phyloP scores from a whole-genome alignment of 441 rosid genomes.

The Jatropha multifida region DNA sequence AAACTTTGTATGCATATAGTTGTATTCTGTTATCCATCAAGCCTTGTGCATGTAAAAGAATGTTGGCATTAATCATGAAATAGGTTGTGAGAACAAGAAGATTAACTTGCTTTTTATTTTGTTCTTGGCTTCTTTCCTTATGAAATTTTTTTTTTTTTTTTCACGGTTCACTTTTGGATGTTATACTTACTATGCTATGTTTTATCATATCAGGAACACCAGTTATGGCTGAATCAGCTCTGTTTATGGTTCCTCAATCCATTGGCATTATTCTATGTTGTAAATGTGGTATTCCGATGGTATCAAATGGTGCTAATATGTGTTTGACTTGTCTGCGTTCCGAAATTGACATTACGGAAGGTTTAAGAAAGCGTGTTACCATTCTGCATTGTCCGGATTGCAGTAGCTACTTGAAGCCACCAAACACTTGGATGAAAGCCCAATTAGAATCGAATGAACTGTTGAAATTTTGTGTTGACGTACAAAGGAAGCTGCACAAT shows the following conservation, averaged over 20 bases:
- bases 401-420: conserved; percentile 56
- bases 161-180: background rate
- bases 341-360: conserved; percentile 78
- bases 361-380: conserved; percentile 55
- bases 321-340: conserved; percentile 69
- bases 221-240: conserved; percentile 41
- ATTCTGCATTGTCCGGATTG: conserved; percentile 67
- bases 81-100: too few relatives aligned
- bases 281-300: conserved; percentile 67
- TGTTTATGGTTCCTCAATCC: background rate
- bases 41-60: too few relatives aligned
- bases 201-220: conserved; percentile 2
- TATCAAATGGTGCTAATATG: conserved; percentile 72
- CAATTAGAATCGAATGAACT: conserved; percentile 67
- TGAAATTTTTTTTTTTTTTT: too few relatives aligned
- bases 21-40: too few relatives aligned
- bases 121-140: too few relatives aligned
- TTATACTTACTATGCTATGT: background rate
- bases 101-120: too few relatives aligned
- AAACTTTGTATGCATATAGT: too few relatives aligned
- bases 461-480: conserved; percentile 47
- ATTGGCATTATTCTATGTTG: conserved; percentile 61
- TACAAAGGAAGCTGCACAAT: conserved; percentile 23
- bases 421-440: conserved; percentile 62
- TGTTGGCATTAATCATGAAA: too few relatives aligned